Conservation (phyloP, 2,329 filamentous ascomycete species). For the Fusarium continuum region DNA sequence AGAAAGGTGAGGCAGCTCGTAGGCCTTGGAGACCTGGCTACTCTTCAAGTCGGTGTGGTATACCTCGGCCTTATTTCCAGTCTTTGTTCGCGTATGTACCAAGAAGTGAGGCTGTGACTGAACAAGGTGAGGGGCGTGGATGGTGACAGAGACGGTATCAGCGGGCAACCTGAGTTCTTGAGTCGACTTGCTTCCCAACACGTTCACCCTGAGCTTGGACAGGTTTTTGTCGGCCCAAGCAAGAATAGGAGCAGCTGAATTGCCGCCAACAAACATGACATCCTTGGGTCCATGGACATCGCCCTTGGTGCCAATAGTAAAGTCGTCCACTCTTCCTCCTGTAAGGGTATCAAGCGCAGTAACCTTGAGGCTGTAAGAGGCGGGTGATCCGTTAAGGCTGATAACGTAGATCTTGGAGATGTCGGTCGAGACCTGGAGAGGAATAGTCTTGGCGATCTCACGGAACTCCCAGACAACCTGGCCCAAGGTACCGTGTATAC, state of each 20-base stretch:
- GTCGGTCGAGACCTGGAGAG: constrained; percentile 79
- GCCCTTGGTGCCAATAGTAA: constrained; percentile 75
- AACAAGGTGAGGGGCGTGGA: constrained; percentile 78
- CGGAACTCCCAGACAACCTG: constrained; percentile 80
- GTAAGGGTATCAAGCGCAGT: constrained; percentile 76
- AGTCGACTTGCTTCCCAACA: constrained; percentile 68
- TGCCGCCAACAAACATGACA: constrained; percentile 79
- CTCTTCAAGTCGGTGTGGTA: constrained; percentile 82
- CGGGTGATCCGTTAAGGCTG: constrained; percentile 73
- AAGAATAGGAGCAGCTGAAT: constrained; percentile 77
- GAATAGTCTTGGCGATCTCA: constrained; percentile 73
- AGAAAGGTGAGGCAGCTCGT: constrained; percentile 76
- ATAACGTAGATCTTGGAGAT: constrained; percentile 78
- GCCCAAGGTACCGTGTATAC: constrained; percentile 78
- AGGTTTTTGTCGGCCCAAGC: constrained; percentile 75
- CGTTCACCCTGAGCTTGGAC: constrained; percentile 74
- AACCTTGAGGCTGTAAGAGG: constrained; percentile 80
- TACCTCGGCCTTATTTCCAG: constrained; percentile 82
- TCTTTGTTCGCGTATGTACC: constrained; percentile 77
- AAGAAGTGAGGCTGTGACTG: constrained; percentile 84
- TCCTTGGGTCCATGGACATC: constrained; percentile 73
- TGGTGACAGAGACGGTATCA: constrained; percentile 61
- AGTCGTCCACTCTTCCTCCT: constrained; percentile 76
- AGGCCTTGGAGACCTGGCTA: constrained; percentile 76
- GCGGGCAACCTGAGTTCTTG: constrained; percentile 63